Conservation (phyloP, 1,284 basidiomycete genomes). For the Pseudozyma thailandica region DNA sequence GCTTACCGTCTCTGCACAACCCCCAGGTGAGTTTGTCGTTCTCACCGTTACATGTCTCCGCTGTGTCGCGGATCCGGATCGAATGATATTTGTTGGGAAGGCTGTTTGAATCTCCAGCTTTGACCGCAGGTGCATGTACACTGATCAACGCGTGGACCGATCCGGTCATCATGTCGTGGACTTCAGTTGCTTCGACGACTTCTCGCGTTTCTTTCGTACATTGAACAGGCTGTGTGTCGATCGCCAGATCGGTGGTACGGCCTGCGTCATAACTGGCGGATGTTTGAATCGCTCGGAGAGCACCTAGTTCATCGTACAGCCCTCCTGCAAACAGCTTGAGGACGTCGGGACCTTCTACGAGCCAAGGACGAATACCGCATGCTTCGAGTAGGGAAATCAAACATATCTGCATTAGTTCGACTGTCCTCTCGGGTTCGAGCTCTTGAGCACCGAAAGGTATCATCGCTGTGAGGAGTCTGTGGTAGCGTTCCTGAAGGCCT, state of each 20-base stretch:
- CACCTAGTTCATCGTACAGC: neutral
- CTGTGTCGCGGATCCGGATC: slow-evolving; percentile 8
- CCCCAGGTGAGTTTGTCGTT: neutral
- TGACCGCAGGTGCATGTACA: too few species aligned
- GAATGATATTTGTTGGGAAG: neutral
- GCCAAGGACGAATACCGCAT: slow-evolving; percentile 11
- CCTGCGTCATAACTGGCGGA: neutral
- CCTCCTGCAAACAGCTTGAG: neutral
- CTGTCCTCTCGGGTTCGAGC: neutral
- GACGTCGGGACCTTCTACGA: neutral
- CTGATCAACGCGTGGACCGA: too few species aligned
- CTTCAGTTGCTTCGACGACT: too few species aligned
- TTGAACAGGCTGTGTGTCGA: too few species aligned
- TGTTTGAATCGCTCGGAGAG: neutral
- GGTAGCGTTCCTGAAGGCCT: slow-evolving; percentile 7
- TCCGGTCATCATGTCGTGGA: too few species aligned
- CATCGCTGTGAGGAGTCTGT: neutral
- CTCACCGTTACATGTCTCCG: neutral
- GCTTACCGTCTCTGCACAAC: neutral
- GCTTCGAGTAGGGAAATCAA: slow-evolving; percentile 18
- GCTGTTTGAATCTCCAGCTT: too few species aligned
- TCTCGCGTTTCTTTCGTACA: too few species aligned
- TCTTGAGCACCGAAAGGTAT: neutral
- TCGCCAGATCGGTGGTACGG: neutral
- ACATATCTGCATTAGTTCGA: slow-evolving; percentile 25